These are phyloP conservation scores for Erythrophleum fordii DNA, from an alignment of 306 rosid species.

Conservation along the genomic window DNA sequence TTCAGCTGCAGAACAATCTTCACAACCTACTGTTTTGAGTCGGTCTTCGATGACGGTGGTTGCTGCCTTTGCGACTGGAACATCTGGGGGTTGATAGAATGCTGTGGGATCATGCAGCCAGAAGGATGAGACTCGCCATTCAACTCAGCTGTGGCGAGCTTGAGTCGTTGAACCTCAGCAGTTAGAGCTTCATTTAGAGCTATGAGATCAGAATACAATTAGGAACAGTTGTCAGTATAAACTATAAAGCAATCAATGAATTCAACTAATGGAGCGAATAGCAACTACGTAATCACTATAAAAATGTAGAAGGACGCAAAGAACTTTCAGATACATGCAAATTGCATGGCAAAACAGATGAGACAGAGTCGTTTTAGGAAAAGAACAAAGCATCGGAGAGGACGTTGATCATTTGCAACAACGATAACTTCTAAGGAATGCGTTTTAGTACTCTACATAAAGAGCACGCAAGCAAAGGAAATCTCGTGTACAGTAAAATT, in stretches of 20 bases:
- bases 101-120: constrained; percentile 58
- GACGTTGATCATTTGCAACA: constrained; percentile 7
- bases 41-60: constrained; percentile 53
- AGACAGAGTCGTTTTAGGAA: neutral
- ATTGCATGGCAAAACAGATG: neutral
- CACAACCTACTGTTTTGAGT: constrained; percentile 56
- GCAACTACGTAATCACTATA: neutral
- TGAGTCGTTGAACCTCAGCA: constrained; percentile 90
- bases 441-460: neutral
- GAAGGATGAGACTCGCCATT: constrained; percentile 67
- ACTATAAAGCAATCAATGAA: neutral
- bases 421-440: neutral
- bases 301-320: constrained; percentile 17
- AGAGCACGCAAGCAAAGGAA: constrained; percentile 10
- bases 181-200: constrained; percentile 92
- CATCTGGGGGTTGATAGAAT: constrained; percentile 61
- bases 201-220: constrained; percentile 44
- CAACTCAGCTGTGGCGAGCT: constrained; percentile 75
- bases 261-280: constrained; percentile 1
- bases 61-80: constrained; percentile 65
- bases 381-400: neutral
- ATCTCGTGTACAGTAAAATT: neutral
- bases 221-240: constrained; percentile 27
- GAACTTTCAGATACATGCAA: neutral
- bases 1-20: constrained; percentile 7